These are phyloP conservation scores for Quercus ilex DNA, from an alignment of 306 rosid genomes.

Conservation along the genomic window DNA sequence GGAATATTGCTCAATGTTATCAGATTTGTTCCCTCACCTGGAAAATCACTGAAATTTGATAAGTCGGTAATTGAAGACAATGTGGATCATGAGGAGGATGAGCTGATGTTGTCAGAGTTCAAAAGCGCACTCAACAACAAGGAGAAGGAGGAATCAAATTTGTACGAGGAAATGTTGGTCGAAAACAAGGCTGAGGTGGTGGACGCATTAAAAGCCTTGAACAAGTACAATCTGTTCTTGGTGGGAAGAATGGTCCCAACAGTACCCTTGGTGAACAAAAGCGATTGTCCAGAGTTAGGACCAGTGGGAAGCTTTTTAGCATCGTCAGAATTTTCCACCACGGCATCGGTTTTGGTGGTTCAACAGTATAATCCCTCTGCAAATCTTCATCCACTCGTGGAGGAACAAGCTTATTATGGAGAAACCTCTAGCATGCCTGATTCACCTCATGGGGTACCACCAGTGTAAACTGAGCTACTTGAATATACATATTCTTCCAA, in stretches of 20 bases:
- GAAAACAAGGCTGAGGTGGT: slow-evolving; percentile 37
- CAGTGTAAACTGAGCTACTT: background rate
- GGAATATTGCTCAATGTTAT: slow-evolving; percentile 44
- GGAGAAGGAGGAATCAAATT: slow-evolving; percentile 34
- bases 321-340: slow-evolving; percentile 44
- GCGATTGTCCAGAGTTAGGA: slow-evolving; percentile 59
- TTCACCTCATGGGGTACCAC: slow-evolving; percentile 10
- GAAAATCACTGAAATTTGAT: slow-evolving; percentile 38
- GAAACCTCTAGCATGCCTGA: slow-evolving; percentile 25
- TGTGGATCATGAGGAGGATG: slow-evolving; percentile 24
- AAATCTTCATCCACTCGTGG: slow-evolving; percentile 40
- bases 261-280: slow-evolving; percentile 37
- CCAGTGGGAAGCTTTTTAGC: slow-evolving; percentile 63
- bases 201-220: slow-evolving; percentile 34
- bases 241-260: slow-evolving; percentile 58
- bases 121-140: background rate
- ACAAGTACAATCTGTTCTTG: slow-evolving; percentile 37
- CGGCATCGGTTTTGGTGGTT: slow-evolving; percentile 50
- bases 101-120: slow-evolving; percentile 33
- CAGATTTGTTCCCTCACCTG: slow-evolving; percentile 26
- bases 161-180: slow-evolving; percentile 43
- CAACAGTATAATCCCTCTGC: slow-evolving; percentile 44
- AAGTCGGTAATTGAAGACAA: slow-evolving; percentile 1
- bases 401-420: slow-evolving; percentile 27
- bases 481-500: too few relatives aligned